Evolutionary conservation across 2,329 filamentous ascomycete species (phyloP).

Genomic region (Byssoonygena ceratinophila): DNA sequence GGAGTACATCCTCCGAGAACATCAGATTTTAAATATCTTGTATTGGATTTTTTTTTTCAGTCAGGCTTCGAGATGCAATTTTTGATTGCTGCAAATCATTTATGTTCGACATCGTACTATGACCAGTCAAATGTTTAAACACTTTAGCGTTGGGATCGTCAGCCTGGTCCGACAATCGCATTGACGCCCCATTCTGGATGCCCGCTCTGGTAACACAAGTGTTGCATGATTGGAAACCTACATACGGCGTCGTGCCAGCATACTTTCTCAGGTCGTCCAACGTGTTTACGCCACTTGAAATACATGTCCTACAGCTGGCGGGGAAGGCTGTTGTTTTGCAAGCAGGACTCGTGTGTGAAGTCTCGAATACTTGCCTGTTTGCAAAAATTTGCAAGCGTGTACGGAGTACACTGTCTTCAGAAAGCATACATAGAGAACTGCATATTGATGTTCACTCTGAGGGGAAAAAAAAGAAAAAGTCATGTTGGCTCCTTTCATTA

Average conservation of each 20-base stretch:
- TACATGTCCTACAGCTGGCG: background rate
- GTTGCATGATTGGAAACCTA: background rate
- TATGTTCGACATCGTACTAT: background rate
- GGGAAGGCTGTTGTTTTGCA: background rate
- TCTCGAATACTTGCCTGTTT: no score
- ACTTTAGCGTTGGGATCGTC: constrained; percentile 7
- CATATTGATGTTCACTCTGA: background rate
- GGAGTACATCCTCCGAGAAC: no score
- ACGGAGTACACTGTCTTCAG: no score
- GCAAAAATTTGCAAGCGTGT: background rate
- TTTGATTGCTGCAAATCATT: background rate
- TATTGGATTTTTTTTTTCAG: no score
- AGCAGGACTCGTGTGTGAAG: no score
- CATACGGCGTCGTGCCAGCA: background rate
- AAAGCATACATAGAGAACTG: background rate
- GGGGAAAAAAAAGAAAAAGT: background rate
- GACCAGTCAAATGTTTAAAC: background rate
- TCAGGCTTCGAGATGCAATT: no score
- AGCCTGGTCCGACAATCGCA: background rate
- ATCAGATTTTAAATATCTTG: no score
- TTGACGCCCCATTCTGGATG: background rate
- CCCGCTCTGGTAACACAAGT: background rate
- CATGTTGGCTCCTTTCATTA: background rate
- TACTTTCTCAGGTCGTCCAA: background rate
- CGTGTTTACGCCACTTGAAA: constrained; percentile 7